Evolutionary conservation across 148 eudicot genomes (phyloP), one percentile per base, ranked within the genome.

Genomic region (Salicornia ramosissima): DNA sequence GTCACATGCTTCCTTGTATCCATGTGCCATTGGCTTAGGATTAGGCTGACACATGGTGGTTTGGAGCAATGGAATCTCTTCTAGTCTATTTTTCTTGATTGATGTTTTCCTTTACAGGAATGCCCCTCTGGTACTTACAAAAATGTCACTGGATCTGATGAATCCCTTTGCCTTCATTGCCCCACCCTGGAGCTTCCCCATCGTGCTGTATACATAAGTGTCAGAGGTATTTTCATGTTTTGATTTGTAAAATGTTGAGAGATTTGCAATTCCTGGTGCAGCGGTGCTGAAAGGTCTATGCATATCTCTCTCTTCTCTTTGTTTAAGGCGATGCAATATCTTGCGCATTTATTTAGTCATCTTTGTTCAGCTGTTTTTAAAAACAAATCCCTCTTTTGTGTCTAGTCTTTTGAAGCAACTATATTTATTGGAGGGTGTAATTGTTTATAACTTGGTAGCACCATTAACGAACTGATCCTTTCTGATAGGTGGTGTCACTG

Each of bases 41-140:
- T 29, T n/a, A 10, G 28, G 10, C 14, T 45, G 49, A 18, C 2
- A 18, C 2, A 2, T 43, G 24, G 45, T 15, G 1, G 6, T 29
- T 26, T 24, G n/a, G 7, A 25, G 12, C 19, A 25, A 7, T 36
- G 42, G 19, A 25, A 11, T 18, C 19, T 30, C 19, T 51, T 43
- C 1, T 42, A 40, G 51, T 71, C 67, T 65, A 42, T 53, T 33
- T 28, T 2, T 52, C 31, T 72, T 25, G 58, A 50, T 53, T 51
- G 43, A 51, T 31, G 29, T 69, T 43, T 67, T 64, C 14, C 55
- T 78, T 67, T 68, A 73, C 83, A 92, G 97, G 97, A 87, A 81
- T 92, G 98, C 63, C 96, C 98, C 51, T 57, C 79, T 75, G 98
- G 98, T 57, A 90, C 98, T 61, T 92, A 88, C 77, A 92, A 92